These are phyloP conservation scores for Metarhizium guizhouense DNA, from an alignment of 2,329 filamentous ascomycete genomes.

Conservation along the genomic window DNA sequence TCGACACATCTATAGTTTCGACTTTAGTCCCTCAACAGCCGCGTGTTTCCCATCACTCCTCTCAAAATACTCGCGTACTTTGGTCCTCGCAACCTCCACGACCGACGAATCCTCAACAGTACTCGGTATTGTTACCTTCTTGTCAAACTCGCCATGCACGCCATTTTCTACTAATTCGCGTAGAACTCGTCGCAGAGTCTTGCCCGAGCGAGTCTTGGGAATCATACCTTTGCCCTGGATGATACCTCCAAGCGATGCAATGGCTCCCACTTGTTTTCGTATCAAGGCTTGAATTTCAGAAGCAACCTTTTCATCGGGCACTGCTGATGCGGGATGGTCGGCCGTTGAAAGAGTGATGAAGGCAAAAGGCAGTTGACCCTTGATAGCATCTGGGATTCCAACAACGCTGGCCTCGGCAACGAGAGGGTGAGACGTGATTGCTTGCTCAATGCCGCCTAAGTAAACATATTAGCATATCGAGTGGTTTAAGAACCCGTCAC, in stretches of 20 bases:
- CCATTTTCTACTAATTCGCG: conserved; percentile 79
- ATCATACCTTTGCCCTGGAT: conserved; percentile 82
- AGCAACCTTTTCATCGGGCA: conserved; percentile 34
- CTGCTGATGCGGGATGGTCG: conserved; percentile 40
- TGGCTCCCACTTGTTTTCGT: conserved; percentile 74
- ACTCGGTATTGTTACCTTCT: conserved; percentile 64
- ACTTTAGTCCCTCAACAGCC: conserved; percentile 41
- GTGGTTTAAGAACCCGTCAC: not conserved
- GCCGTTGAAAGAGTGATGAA: conserved; percentile 55
- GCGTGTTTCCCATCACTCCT: conserved; percentile 32
- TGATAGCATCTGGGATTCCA: conserved; percentile 74
- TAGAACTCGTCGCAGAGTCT: conserved; percentile 76
- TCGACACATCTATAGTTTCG: conserved; percentile 34
- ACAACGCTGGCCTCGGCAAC: conserved; percentile 83
- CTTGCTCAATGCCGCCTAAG: conserved; percentile 78
- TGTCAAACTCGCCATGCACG: conserved; percentile 62
- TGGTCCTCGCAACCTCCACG: conserved; percentile 62
- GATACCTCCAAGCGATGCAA: conserved; percentile 77
- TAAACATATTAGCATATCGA: conserved; percentile 6
- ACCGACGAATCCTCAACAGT: conserved; percentile 76
- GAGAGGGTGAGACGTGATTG: conserved; percentile 68
- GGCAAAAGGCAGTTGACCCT: conserved; percentile 86
- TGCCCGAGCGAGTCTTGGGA: conserved; percentile 85
- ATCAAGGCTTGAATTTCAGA: conserved; percentile 65
- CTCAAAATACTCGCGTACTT: conserved; percentile 69